Base-by-base conservation (phyloP, 306 rosid genomes). In the Malus fusca region DNA sequence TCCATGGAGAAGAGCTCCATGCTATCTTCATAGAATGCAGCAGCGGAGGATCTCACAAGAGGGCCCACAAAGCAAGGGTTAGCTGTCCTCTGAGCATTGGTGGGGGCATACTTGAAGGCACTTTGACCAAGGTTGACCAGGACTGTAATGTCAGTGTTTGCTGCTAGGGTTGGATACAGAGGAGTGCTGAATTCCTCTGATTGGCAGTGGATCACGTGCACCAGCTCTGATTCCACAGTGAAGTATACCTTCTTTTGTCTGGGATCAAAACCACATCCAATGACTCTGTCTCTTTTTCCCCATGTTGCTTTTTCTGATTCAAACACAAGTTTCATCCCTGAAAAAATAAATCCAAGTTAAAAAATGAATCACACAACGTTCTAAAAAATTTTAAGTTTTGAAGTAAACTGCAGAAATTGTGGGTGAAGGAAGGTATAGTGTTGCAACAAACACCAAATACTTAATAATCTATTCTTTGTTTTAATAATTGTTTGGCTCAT, bases 1-100 rank as follows among this genome's bases (percentile, higher is more conserved):
- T 88, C 93, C 97, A 92, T 90, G 31, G 99, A 95, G 84, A 95
- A 95, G 11, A 95, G 92, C 81, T 95, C 99, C 74, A 81, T 88
- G 83, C 97, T 92, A 63, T 92, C 99, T 78, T 95, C 97, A 60
- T 87, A 89, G 33, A 88, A 68, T 4, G 79, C 79, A 31, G 80
- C 85, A 63, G 61, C 81, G 5, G 82, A 81, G 44, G 82, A 66
- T 72, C 83, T 82, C 53, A 66, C 85, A 22, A 80, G 82, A 26
- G 96, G 88, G 11, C 85, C 88, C 21, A 86, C 79, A 58, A 96
- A 96, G 82, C 98, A 92, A 51, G 99, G 99, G 80, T 96, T 92
- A 40, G 93, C 87, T 0, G 98, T 96, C 76, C 99, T 84, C n/a
- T 90, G 89, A 7, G 90, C 89, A 84, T 90, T 90, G 73, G 90